These are phyloP conservation scores for Plectosphaerella sp. DNA, from an alignment of 2,329 filamentous ascomycete species.

Conservation along the genomic window DNA sequence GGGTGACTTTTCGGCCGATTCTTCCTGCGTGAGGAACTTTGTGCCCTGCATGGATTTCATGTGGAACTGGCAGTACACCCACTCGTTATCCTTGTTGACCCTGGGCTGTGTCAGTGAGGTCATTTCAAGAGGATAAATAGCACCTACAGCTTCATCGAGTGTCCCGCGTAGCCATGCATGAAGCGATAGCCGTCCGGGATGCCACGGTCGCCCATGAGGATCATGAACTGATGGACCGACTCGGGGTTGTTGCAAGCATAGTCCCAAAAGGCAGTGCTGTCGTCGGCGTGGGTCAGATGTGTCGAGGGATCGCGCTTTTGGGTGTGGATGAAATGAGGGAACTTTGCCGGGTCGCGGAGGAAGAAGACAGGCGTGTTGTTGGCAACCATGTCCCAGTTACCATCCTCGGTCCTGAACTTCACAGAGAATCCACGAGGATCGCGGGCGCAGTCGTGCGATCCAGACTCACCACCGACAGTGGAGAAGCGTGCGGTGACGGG, in stretches of 20 bases:
- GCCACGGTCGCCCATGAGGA: constrained; percentile 52
- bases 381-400: constrained; percentile 55
- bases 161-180: constrained; percentile 51
- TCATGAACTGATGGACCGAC: constrained; percentile 53
- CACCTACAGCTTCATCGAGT: constrained; percentile 45
- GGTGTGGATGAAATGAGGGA: constrained; percentile 69
- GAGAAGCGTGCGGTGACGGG: constrained; percentile 65
- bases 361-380: constrained; percentile 2
- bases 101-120: neutral
- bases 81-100: constrained; percentile 48
- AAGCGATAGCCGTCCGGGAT: constrained; percentile 49
- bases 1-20: constrained; percentile 37
- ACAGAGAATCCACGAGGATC: constrained; percentile 69
- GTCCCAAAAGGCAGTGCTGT: constrained; percentile 65
- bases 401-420: constrained; percentile 70
- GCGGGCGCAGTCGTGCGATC: constrained; percentile 65
- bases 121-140: neutral
- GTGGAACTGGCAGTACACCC: constrained; percentile 50
- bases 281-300: constrained; percentile 57
- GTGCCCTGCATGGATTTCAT: constrained; percentile 47
- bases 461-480: constrained; percentile 69
- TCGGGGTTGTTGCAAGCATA: constrained; percentile 56
- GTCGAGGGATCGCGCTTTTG: constrained; percentile 71
- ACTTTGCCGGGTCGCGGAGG: constrained; percentile 62
- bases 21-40: constrained; percentile 45